phyloP scores from a whole-genome alignment of 768 basidiomycete genomes.

The Goffeauzyma gilvescens region DNA sequence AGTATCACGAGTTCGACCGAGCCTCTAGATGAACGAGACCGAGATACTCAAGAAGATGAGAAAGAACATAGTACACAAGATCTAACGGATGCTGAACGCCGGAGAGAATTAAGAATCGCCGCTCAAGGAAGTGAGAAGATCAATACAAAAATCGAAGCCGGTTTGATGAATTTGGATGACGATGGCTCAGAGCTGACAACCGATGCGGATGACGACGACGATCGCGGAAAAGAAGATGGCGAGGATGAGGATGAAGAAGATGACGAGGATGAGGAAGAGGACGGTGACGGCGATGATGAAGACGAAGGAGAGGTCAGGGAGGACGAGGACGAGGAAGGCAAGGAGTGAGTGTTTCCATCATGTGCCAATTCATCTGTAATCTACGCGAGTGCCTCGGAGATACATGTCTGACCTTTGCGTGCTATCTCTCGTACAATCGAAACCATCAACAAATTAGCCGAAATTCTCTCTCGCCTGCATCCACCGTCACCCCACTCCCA shows the following conservation, averaged over 20 bases:
- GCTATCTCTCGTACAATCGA: background rate
- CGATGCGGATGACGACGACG: conserved; percentile 1
- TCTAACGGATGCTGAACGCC: too few species aligned
- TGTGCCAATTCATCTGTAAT: background rate
- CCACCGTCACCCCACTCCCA: background rate
- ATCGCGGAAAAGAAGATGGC: background rate
- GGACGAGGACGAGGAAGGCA: background rate
- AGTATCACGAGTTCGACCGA: too few species aligned
- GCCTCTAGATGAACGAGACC: too few species aligned
- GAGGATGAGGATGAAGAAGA: background rate
- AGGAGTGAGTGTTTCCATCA: background rate
- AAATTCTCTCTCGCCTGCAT: background rate
- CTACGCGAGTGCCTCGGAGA: background rate
- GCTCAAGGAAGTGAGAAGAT: too few species aligned
- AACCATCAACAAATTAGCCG: too few species aligned
- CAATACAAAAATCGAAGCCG: too few species aligned
- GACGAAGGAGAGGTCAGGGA: too few species aligned
- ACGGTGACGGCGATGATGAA: background rate
- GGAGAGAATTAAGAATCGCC: background rate
- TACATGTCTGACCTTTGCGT: background rate
- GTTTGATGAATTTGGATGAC: background rate
- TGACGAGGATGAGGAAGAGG: conserved; percentile 1
- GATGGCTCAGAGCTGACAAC: background rate
- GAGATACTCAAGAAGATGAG: too few species aligned
- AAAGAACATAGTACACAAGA: too few species aligned